Evolutionary conservation across 2,329 filamentous ascomycete species (phyloP).

Genomic region (Cytospora paraplurivora): DNA sequence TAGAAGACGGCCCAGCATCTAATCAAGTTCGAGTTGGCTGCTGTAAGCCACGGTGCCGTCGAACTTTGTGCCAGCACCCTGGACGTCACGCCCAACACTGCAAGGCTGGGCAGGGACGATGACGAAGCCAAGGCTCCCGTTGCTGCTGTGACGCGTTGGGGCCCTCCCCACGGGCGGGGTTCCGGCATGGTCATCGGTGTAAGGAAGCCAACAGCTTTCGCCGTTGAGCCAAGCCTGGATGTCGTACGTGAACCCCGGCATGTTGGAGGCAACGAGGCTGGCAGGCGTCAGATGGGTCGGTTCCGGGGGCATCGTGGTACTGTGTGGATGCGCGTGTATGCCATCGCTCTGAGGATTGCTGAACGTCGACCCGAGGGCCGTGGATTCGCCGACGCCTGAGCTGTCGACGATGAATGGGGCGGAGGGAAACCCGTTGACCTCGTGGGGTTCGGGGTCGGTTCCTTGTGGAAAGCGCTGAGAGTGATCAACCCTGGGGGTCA

Average conservation of each 20-base stretch:
- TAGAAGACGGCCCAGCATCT: neutral
- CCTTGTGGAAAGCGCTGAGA: too few species aligned
- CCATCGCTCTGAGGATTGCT: neutral
- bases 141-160: constrained; percentile 1
- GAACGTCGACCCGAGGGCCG: constrained; percentile 8
- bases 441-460: neutral
- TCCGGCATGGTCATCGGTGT: neutral
- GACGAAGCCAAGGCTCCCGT: constrained; percentile 10
- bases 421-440: neutral
- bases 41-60: neutral
- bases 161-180: neutral
- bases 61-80: neutral
- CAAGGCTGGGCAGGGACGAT: neutral
- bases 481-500: neutral
- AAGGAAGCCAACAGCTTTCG: constrained; percentile 1
- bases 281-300: neutral
- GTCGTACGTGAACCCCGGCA: neutral
- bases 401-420: neutral
- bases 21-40: neutral
- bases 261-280: neutral
- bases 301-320: neutral
- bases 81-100: constrained; percentile 5
- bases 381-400: constrained; percentile 6
- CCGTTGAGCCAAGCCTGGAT: constrained; percentile 12
- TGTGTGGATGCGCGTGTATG: neutral